These are phyloP conservation scores for Chlorophyllum brunneum DNA, from an alignment of 768 basidiomycete species.

Conservation along the genomic window DNA sequence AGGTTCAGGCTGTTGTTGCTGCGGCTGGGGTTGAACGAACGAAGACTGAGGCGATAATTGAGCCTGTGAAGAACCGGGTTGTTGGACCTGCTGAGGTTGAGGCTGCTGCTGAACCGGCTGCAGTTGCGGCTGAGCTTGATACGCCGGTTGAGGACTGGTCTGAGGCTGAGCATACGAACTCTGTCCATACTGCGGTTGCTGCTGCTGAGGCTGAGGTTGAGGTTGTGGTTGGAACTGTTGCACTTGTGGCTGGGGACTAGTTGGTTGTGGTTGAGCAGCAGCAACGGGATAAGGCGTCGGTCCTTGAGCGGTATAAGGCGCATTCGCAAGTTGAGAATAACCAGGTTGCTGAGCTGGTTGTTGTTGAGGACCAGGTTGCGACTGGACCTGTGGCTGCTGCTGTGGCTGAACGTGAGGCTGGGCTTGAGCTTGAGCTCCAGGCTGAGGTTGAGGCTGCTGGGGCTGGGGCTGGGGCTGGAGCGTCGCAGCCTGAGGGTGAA, in stretches of 20 bases:
- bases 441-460: slow-evolving; percentile 14
- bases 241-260: slow-evolving; percentile 20
- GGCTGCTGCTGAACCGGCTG: slow-evolving; percentile 19
- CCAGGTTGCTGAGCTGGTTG: not conserved
- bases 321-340: slow-evolving; percentile 22
- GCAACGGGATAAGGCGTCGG: slow-evolving; percentile 36
- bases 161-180: no score
- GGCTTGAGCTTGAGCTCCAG: slow-evolving; percentile 23
- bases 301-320: slow-evolving; percentile 34
- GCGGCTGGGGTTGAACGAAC: not conserved
- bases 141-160: no score
- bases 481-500: slow-evolving; percentile 24
- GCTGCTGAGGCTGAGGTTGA: slow-evolving; percentile 18
- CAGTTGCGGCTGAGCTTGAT: slow-evolving; percentile 19
- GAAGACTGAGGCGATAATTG: slow-evolving; percentile 13
- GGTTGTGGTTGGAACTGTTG: slow-evolving; percentile 11
- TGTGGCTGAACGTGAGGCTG: slow-evolving; percentile 21
- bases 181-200: no score
- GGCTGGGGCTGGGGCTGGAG: slow-evolving; percentile 19
- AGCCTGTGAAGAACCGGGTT: no score
- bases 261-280: slow-evolving; percentile 19
- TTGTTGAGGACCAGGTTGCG: not conserved
- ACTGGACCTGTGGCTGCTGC: slow-evolving; percentile 18
- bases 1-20: not conserved
- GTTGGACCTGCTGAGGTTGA: slow-evolving; percentile 17